Evolutionary conservation across 1,139 yeast genomes (phyloP).

Genomic region (Yamadazyma triangularis): DNA sequence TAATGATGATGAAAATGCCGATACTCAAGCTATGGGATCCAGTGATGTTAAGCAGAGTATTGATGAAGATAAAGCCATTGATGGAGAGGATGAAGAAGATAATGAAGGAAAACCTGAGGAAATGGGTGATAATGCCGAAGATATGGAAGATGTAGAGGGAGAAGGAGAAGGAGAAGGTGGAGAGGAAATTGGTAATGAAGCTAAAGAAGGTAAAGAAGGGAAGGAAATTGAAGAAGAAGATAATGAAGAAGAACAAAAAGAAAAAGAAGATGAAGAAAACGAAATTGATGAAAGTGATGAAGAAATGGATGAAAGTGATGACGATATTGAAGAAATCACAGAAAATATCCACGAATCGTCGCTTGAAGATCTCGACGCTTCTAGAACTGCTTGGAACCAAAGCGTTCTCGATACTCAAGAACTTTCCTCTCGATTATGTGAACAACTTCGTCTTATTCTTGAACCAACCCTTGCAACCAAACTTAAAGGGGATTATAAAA

Average conservation of each 20-base stretch:
- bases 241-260: conserved; percentile 16
- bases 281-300: conserved; percentile 27
- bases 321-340: conserved; percentile 45
- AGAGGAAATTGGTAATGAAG: conserved; percentile 69
- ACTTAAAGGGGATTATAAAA: conserved; percentile 90
- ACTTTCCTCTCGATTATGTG: conserved; percentile 81
- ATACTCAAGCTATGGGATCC: conserved; percentile 91
- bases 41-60: conserved; percentile 75
- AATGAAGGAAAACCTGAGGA: conserved; percentile 29
- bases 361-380: conserved; percentile 54
- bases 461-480: conserved; percentile 97
- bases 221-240: conserved; percentile 24
- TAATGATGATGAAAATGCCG: conserved; percentile 73
- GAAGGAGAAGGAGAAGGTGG: conserved; percentile 55
- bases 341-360: no score
- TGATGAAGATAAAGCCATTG: conserved; percentile 84
- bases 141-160: conserved; percentile 21
- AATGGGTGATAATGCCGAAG: conserved; percentile 20
- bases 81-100: conserved; percentile 45
- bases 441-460: conserved; percentile 84
- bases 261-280: conserved; percentile 17
- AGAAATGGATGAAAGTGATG: conserved; percentile 51
- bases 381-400: conserved; percentile 74
- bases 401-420: conserved; percentile 85
- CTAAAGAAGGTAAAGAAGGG: conserved; percentile 53